Percentiles rank a stretch among this genome's conserved stretches.
phyloP scores from a whole-genome alignment of 129 eudicot species.

The Ambrosia artemisiifolia region DNA sequence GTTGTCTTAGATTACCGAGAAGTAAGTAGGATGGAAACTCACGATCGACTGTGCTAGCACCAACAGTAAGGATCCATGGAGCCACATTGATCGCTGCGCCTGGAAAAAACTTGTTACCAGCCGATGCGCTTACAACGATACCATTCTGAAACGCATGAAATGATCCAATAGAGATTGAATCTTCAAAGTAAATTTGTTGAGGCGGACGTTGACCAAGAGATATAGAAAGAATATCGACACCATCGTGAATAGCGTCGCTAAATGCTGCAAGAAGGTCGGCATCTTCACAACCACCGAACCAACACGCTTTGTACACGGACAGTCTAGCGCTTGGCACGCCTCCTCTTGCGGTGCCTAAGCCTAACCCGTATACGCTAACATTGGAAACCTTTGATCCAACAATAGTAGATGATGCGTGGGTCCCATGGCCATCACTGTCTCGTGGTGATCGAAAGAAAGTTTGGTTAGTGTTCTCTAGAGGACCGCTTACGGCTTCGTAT shows the following conservation, averaged over 20 bases:
- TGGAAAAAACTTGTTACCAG: conserved; percentile 50
- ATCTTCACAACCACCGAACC: conserved; percentile 50
- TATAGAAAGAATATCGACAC: conserved; percentile 57
- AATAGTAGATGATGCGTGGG: conserved; percentile 64
- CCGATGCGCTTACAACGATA: conserved; percentile 53
- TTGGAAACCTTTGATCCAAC: conserved; percentile 57
- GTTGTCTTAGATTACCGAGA: conserved; percentile 49
- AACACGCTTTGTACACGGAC: conserved; percentile 66
- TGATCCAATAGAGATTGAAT: conserved; percentile 46
- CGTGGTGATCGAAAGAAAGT: conserved; percentile 54
- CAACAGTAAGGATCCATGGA: conserved; percentile 74
- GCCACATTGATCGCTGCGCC: conserved; percentile 51
- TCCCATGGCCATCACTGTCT: conserved; percentile 62
- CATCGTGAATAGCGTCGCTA: conserved; percentile 64
- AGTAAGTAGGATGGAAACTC: conserved; percentile 41
- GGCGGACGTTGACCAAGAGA: conserved; percentile 57
- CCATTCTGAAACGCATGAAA: conserved; percentile 68
- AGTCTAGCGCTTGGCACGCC: conserved; percentile 67
- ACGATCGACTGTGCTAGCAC: conserved; percentile 66
- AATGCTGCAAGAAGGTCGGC: conserved; percentile 61
- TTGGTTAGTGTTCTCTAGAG: conserved; percentile 39
- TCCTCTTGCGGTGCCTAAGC: conserved; percentile 57
- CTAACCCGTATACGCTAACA: conserved; percentile 44
- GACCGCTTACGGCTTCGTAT: conserved; percentile 39
- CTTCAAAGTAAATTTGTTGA: conserved; percentile 32